phyloP scores from a whole-genome alignment of 352 stramenopile species.

The Phytophthora constricta region DNA sequence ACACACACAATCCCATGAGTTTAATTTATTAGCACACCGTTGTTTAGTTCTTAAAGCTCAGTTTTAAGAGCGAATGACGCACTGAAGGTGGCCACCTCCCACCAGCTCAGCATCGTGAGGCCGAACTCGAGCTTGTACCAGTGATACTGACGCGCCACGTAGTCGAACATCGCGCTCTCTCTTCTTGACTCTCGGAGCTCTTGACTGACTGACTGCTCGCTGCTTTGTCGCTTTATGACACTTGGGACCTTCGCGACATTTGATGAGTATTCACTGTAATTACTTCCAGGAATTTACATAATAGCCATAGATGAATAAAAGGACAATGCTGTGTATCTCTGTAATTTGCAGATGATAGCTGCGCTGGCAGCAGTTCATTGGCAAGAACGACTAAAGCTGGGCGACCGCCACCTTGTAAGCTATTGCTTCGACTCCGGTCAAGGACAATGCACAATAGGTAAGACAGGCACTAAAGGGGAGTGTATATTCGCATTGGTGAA shows the following conservation, averaged over 20 bases:
- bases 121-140: conserved; percentile 91
- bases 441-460: not conserved
- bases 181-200: too few species aligned
- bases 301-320: too few species aligned
- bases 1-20: too few species aligned
- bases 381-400: conserved; percentile 47
- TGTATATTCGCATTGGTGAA: not conserved
- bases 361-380: too few species aligned
- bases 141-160: conserved; percentile 71
- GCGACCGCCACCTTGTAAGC: conserved; percentile 56
- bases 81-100: conserved; percentile 88
- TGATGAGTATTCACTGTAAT: not conserved
- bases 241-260: not conserved
- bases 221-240: conserved; percentile 1
- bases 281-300: not conserved
- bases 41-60: not conserved
- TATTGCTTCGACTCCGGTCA: not conserved
- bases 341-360: too few species aligned
- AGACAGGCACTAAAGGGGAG: not conserved
- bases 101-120: conserved; percentile 83
- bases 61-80: too few species aligned
- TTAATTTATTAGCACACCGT: not conserved
- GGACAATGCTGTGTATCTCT: too few species aligned
- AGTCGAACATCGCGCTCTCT: conserved; percentile 57
- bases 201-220: too few species aligned